These are phyloP conservation scores for Sapria himalayana DNA, from an alignment of 345 rosid genomes.

Conservation along the genomic window DNA sequence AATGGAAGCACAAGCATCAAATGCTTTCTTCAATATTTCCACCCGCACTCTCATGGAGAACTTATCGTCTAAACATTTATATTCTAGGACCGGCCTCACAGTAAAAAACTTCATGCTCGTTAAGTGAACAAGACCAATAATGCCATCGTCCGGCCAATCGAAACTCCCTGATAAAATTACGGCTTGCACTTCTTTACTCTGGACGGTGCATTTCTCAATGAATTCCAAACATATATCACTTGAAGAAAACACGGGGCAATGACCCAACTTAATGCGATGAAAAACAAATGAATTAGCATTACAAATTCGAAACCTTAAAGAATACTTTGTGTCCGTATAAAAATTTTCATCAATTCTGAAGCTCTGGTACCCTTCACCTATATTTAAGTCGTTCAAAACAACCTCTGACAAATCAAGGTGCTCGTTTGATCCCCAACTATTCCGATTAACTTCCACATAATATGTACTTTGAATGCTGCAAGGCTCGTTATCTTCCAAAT, in stretches of 20 bases:
- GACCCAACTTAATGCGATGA: conserved; percentile 60
- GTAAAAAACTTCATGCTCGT: conserved; percentile 42
- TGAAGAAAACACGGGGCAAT: conserved; percentile 60
- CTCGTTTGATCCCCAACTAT: conserved; percentile 24
- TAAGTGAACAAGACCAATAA: conserved; percentile 69
- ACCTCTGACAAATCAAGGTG: conserved; percentile 72
- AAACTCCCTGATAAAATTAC: conserved; percentile 48
- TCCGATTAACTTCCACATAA: conserved; percentile 29
- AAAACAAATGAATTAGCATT: conserved; percentile 24
- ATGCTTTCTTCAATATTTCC: conserved; percentile 45
- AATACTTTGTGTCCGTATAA: conserved; percentile 21
- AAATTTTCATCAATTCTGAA: conserved; percentile 16
- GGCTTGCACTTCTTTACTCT: conserved; percentile 13
- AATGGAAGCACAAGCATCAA: conserved; percentile 59
- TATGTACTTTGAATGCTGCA: conserved; percentile 23
- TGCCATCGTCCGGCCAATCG: conserved; percentile 74
- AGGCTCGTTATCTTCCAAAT: conserved; percentile 8
- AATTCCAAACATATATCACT: conserved; percentile 43
- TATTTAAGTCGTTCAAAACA: conserved; percentile 30
- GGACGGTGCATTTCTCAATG: conserved; percentile 15
- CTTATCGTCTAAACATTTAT: conserved; percentile 15
- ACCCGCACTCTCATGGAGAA: conserved; percentile 51
- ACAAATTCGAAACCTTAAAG: conserved; percentile 40
- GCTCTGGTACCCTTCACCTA: conserved; percentile 22
- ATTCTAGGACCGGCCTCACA: conserved; percentile 32